Base-by-base conservation (phyloP, 2,329 filamentous ascomycete species). In the Pseudogymnoascus sp. region DNA sequence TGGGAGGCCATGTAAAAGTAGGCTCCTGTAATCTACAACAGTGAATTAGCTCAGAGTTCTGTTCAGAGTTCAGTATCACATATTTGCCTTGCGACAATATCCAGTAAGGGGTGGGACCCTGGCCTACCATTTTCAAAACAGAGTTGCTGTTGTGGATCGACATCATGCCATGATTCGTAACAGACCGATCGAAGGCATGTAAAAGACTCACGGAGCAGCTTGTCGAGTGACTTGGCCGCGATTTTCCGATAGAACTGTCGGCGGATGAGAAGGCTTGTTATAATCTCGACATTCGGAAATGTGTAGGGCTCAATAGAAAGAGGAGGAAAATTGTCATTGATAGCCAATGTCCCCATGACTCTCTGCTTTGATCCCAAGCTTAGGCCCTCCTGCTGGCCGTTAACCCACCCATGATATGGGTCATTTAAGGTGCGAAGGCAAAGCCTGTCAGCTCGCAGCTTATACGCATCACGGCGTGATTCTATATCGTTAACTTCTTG, bases 21-120 rank as follows among this genome's bases (percentile, higher is more conserved):
- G 61, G 84, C 70, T 42, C 35, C 1, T 37, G 59, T 62, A 65
- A 46, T 61, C 62, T 65, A 61, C 35, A 61, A 66, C 31, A 60
- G 23, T 35, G 61, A 63, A 56, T 65, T 65, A 65, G 64, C 62
- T 37, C 31, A 40, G 46, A 38, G 33, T 62, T 62, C 56, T 65
- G 46, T 46, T 37, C 31, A 40, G 46, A 38, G 33, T 62, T 62
- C 56, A 64, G 46, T 46, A 2, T 7, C 26, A 29, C 26, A 29
- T 29, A 29, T 29, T 9, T 29, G 6, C 7, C 26, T 62, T 62
- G 59, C 26, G 59, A 64, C 42, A 61, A 40, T 40, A n/a, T 40
- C 37, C 1, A 40, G 6, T 53, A 40, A 59, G 42, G 50, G 4
- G 63, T 65, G 29, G 50, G 61, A 42, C 50, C 61, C 5, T 67